phyloP scores from a whole-genome alignment of 192 early-diverging fungal genomes.

The Gamsiella multidivaricata region DNA sequence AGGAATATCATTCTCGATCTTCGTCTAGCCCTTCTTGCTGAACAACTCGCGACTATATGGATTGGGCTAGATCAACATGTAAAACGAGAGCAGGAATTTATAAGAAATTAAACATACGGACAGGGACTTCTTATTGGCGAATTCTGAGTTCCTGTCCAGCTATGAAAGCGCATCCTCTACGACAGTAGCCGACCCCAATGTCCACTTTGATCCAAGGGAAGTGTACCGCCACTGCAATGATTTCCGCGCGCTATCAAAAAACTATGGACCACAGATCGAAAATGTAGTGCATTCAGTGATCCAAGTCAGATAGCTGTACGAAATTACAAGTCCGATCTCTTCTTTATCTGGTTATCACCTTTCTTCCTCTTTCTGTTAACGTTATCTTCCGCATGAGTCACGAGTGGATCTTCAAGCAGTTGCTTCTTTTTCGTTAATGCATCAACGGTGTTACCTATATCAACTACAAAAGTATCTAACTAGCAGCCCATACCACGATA shows the following conservation, averaged over 20 bases:
- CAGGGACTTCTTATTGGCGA: background rate
- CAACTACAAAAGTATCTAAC: background rate
- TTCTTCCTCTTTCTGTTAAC: background rate
- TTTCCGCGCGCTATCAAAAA: background rate
- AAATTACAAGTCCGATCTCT: background rate
- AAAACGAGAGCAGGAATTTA: background rate
- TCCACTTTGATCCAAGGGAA: background rate
- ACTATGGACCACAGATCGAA: background rate
- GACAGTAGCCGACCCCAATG: background rate
- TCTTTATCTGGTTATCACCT: background rate
- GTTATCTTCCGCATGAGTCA: background rate
- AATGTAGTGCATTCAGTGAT: background rate
- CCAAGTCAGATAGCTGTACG: background rate
- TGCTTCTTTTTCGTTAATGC: background rate
- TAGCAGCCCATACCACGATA: background rate
- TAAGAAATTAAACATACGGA: background rate
- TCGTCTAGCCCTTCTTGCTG: background rate
- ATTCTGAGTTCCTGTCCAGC: background rate
- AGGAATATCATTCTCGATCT: background rate
- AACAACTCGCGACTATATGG: background rate
- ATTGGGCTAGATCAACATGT: background rate
- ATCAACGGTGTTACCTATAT: background rate
- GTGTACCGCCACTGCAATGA: background rate
- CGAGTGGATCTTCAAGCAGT: background rate
- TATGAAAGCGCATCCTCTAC: background rate